Evolutionary conservation across 2,329 filamentous ascomycete genomes (phyloP).

Genomic region (Myotisia sp.): DNA sequence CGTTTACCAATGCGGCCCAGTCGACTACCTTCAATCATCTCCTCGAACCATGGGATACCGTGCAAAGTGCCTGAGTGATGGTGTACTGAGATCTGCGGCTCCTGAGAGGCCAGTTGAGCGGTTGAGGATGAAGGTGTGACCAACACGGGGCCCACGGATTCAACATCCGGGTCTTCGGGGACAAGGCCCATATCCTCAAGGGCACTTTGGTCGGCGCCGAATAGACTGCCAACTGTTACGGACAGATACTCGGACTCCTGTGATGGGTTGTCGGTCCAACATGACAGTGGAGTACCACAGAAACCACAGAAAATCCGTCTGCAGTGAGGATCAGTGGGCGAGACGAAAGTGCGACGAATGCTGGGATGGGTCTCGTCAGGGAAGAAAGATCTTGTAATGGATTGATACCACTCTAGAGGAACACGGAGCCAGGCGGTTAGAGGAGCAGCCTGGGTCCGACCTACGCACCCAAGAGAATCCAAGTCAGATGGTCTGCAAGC

Average conservation of each 20-base stretch:
- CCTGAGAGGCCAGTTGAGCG: conserved; percentile 7
- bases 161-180: conserved; percentile 32
- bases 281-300: conserved; percentile 73
- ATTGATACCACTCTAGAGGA: conserved; percentile 67
- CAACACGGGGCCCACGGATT: neutral
- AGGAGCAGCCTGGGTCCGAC: conserved; percentile 53
- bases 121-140: conserved; percentile 8
- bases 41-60: conserved; percentile 77
- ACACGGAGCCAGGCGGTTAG: conserved; percentile 71
- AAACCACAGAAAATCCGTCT: conserved; percentile 80
- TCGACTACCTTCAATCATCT: conserved; percentile 60
- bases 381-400: conserved; percentile 58
- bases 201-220: conserved; percentile 53
- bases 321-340: conserved; percentile 42
- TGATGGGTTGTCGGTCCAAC: conserved; percentile 62
- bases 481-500: neutral
- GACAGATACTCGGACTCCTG: conserved; percentile 65
- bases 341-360: conserved; percentile 55
- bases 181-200: conserved; percentile 65
- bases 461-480: too few species aligned
- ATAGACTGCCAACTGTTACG: conserved; percentile 64
- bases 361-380: conserved; percentile 57
- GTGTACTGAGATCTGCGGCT: conserved; percentile 20
- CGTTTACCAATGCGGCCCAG: conserved; percentile 53
- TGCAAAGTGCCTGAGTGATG: conserved; percentile 26